Conservation (phyloP, 495 filamentous ascomycete species). For the Penicillium atrosanguineum region DNA sequence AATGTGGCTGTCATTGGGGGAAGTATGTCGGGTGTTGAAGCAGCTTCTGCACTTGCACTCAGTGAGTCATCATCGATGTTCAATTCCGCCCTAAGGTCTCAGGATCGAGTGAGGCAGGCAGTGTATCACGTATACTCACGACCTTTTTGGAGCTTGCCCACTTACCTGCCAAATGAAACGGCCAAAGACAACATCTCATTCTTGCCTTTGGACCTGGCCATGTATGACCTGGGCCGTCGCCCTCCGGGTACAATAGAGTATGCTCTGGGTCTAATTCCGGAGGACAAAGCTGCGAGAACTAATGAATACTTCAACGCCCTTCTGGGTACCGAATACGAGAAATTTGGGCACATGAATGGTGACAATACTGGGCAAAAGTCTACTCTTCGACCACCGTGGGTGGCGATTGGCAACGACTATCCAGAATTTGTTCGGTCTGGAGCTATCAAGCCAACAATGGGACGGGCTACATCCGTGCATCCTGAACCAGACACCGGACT, state of each 20-base stretch:
- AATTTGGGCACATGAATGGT: conserved; percentile 18
- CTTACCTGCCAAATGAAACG: conserved; percentile 51
- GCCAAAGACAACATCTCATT: conserved; percentile 49
- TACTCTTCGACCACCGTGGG: conserved; percentile 51
- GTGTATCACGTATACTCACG: conserved; percentile 67
- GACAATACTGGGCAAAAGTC: conserved; percentile 15
- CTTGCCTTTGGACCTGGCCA: conserved; percentile 69
- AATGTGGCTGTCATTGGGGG: conserved; percentile 79
- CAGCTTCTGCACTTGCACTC: conserved; percentile 67
- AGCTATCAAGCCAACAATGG: conserved; percentile 47
- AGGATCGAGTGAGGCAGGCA: conserved; percentile 38
- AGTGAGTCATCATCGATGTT: conserved; percentile 57
- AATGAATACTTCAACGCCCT: conserved; percentile 55
- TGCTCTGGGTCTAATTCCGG: conserved; percentile 54
- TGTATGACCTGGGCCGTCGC: conserved; percentile 67
- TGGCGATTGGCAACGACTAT: conserved; percentile 70
- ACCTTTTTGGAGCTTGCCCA: conserved; percentile 72
- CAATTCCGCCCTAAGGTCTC: conserved; percentile 30
- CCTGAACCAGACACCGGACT: conserved; percentile 19
- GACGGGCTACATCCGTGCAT: conserved; percentile 29
- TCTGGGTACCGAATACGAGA: conserved; percentile 61
- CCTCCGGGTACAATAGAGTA: conserved; percentile 56
- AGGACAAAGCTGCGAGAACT: conserved; percentile 47
- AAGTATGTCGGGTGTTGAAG: conserved; percentile 79
- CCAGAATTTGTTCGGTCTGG: conserved; percentile 66